Base-by-base conservation (phyloP, 2,329 filamentous ascomycete species). In the Monosporascus sp. region DNA sequence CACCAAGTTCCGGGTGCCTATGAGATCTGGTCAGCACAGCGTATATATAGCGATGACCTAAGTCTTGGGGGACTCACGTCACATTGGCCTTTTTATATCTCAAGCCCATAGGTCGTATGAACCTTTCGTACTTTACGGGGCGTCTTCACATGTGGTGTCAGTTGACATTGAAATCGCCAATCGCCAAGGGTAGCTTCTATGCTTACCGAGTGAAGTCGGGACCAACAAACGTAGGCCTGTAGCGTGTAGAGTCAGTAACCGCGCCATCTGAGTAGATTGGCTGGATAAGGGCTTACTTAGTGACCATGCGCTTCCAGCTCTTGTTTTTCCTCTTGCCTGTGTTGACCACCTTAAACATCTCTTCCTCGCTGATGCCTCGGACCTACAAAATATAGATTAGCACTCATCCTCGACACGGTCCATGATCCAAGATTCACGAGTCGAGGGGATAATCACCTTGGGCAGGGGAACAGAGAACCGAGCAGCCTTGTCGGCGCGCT, bases 341-440 rank as follows among this genome's bases (percentile, higher is more conserved):
- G 76, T 91, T 91, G 66, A 97, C 85, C 15, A 96, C 92, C 74
- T 90, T 93, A 79, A 97, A 97, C 88, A 97, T 93, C 77, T 96
- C 93, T 79, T 96, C 90, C 76, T 97, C 93, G 61, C 83, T 85
- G 63, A 97, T 97, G 59, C 90, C 93, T 65, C 89, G 84, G 45
- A 97, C 94, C 31, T 34, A 34, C 31, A 34, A 1, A 11, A 14
- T 14, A 11, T 14, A 34, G 9, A 11, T 34, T 34, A 34, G 31
- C 31, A 14, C 31, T 34, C 9, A 34, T 34, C 31, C 31, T 34
- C 31, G 31, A 14, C 11, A 34, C 31, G 11, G 31, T 11, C 31
- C 11, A 14, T 34, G 11, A 34, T 5, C 5, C 9, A 34, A 34
- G 31, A 34, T 34, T 4, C 9, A 14, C 9, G 31, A 34, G 31